Percentiles rank a stretch among this genome's conserved stretches.
Evolutionary conservation across 331 rosid genomes (phyloP).

Genomic region (Quercus lobata): DNA sequence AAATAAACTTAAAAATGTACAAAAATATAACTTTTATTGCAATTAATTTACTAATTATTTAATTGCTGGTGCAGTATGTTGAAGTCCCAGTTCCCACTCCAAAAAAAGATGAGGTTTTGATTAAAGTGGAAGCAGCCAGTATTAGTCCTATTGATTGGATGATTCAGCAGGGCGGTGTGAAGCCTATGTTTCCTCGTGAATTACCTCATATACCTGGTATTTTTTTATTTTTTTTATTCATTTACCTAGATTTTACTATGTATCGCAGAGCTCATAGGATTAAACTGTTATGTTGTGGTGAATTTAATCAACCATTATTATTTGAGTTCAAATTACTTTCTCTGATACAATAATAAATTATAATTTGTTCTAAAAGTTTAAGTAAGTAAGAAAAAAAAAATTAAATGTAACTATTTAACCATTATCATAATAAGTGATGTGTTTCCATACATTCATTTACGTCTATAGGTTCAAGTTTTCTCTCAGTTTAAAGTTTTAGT

Average conservation of each 20-base stretch:
- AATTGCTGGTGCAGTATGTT: constrained; percentile 47
- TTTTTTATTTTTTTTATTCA: neutral
- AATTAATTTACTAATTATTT: neutral
- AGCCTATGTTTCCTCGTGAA: constrained; percentile 50
- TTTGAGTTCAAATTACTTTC: too few species aligned
- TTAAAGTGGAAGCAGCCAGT: constrained; percentile 65
- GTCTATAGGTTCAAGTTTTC: neutral
- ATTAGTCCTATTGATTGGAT: constrained; percentile 72
- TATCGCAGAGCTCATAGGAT: too few species aligned
- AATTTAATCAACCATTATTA: too few species aligned
- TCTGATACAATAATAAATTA: too few species aligned
- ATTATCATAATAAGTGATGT: neutral
- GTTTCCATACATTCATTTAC: neutral
- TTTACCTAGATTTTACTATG: neutral
- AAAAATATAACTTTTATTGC: too few species aligned
- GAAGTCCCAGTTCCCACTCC: constrained; percentile 60
- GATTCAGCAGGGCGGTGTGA: constrained; percentile 54
- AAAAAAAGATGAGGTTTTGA: constrained; percentile 44
- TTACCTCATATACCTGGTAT: constrained; percentile 68
- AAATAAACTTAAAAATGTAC: too few species aligned
- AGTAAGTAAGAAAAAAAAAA: too few species aligned
- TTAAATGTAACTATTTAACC: too few species aligned
- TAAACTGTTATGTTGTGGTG: too few species aligned
- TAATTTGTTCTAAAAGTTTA: too few species aligned
- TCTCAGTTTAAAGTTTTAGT: too few species aligned